Evolutionary conservation across 306 rosid genomes (phyloP), one percentile per base, ranked within the genome.

Genomic region (Ormosia semicastrata): DNA sequence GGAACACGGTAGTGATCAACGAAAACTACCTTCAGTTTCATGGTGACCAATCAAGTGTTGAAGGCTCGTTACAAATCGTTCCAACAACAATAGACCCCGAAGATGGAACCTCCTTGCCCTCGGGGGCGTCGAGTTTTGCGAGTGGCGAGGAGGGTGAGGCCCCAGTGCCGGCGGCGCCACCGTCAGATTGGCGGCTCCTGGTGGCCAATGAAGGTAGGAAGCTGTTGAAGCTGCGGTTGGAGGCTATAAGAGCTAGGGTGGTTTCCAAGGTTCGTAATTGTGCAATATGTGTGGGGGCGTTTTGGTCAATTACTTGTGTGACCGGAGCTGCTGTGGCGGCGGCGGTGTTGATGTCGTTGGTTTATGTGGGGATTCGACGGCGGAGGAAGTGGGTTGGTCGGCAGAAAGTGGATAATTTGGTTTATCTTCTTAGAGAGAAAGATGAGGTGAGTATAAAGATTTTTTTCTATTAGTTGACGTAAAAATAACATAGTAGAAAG

Each of bases 371-470:
- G 47, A 53, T 76, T 47, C 80, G 50, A 37, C 81, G 86, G 66
- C 87, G 89, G 63, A 86, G 83, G 77, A 54, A 59, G 54, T 77
- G 59, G 53, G 24, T 53, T 52, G 53, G 10, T 30, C 76, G 13
- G 49, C 73, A 47, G 76, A 78, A 67, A 8, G 17, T 78, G 54
- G 84, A 85, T 7, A 74, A 76, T 11, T 60, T 72, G 78, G 34
- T 59, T 6, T 44, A 10, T 54, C 89, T 90, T 66, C 54, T 90
- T 5, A 81, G 67, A 77, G 86, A 86, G 71, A 92, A 81, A 83
- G 97, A 92, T 39, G 91, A 92, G 97, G 97, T 89, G 13, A 50
- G 80, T 34, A 2, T 17, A 3, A 37, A 39, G 54, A 37, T 37
- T 57, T 50, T 57, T 50, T 11, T 59, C 64, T 57, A 57, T 24